Percentiles rank a stretch among this genome's conserved stretches.
Evolutionary conservation across 768 basidiomycete genomes (phyloP).

Genomic region (Tephrocybe rancida): DNA sequence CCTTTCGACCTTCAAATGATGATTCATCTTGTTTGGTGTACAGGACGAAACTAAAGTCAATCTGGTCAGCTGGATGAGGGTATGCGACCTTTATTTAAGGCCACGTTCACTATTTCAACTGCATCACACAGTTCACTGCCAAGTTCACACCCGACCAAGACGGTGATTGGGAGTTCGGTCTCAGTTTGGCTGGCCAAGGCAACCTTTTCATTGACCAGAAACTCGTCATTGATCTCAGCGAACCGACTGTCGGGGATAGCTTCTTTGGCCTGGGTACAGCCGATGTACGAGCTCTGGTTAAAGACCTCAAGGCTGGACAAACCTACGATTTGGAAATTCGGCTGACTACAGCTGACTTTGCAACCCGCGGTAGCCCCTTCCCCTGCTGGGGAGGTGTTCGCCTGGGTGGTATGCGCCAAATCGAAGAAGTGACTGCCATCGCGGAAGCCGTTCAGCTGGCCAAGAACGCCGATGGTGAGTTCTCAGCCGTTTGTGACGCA

Average conservation of each 20-base stretch:
- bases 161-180: constrained; percentile 52
- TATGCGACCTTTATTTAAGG: constrained; percentile 24
- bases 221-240: constrained; percentile 47
- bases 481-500: neutral
- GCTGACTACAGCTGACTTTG: constrained; percentile 35
- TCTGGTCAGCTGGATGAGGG: constrained; percentile 39
- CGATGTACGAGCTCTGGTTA: constrained; percentile 36
- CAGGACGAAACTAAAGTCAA: constrained; percentile 45
- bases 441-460: constrained; percentile 40
- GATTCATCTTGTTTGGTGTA: neutral
- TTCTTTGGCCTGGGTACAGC: constrained; percentile 48
- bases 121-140: constrained; percentile 35
- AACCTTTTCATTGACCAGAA: constrained; percentile 55
- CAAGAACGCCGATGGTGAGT: constrained; percentile 40
- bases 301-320: constrained; percentile 42
- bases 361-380: constrained; percentile 33
- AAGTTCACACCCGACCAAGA: constrained; percentile 53
- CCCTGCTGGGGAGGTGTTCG: constrained; percentile 43
- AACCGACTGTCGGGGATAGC: constrained; percentile 35
- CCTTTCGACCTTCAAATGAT: neutral
- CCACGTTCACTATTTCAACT: neutral
- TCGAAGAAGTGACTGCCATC: constrained; percentile 42
- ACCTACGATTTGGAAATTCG: constrained; percentile 42
- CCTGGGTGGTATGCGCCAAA: constrained; percentile 32
- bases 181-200: constrained; percentile 44